Conservation (phyloP, 441 rosid species). For the Macaranga tanarius region DNA sequence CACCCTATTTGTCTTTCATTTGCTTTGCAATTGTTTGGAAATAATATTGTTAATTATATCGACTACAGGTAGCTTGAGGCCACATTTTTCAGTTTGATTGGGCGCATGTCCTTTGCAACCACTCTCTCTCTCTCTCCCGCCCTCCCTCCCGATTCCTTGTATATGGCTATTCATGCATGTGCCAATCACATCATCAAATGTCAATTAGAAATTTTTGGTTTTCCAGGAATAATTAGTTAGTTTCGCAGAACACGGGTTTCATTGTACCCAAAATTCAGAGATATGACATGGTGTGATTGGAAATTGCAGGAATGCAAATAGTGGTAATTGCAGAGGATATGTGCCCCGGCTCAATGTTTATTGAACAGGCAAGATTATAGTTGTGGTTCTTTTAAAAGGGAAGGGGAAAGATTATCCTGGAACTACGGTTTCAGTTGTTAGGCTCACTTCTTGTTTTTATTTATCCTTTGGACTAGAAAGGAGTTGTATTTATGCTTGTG, state of each 20-base stretch:
- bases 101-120: conserved; percentile 41
- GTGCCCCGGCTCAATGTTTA: conserved; percentile 57
- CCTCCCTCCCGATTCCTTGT: conserved; percentile 14
- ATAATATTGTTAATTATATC: conserved; percentile 12
- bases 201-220: conserved; percentile 26
- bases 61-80: background rate
- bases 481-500: conserved; percentile 16
- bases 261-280: conserved; percentile 31
- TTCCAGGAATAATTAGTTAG: conserved; percentile 34
- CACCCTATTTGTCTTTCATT: background rate
- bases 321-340: conserved; percentile 55
- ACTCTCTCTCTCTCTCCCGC: conserved; percentile 16
- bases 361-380: conserved; percentile 62
- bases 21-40: background rate
- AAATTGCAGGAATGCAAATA: conserved; percentile 68
- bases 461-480: conserved; percentile 21
- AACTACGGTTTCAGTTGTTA: conserved; percentile 21
- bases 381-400: conserved; percentile 32
- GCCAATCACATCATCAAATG: conserved; percentile 42
- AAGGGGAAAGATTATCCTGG: background rate
- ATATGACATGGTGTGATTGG: conserved; percentile 71
- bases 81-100: conserved; percentile 17
- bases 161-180: conserved; percentile 30
- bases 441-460: conserved; percentile 17
- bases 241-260: conserved; percentile 45